phyloP scores from a whole-genome alignment of 2,329 filamentous ascomycete genomes.

The Camptophora hylomeconis region DNA sequence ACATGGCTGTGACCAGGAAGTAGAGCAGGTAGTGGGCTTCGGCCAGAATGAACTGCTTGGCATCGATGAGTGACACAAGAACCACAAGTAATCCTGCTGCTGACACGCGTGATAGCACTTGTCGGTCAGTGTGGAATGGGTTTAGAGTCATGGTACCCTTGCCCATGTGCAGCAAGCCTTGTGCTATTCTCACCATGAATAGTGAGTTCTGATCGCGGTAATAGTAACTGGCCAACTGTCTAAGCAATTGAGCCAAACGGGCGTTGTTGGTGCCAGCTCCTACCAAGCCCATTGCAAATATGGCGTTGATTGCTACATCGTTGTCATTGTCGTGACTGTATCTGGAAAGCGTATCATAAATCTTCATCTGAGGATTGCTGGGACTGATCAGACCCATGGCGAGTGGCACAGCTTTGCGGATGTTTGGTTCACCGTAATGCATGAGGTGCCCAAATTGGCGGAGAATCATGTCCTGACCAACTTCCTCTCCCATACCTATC shows the following conservation, averaged over 20 bases:
- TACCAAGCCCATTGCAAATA: constrained; percentile 96
- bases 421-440: constrained; percentile 98
- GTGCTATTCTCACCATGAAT: constrained; percentile 98
- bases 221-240: constrained; percentile 95
- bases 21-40: constrained; percentile 88
- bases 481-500: constrained; percentile 95
- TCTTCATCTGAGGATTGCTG: constrained; percentile 99
- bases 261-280: constrained; percentile 98
- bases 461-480: constrained; percentile 97
- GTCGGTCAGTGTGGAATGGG: constrained; percentile 98
- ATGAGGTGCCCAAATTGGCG: constrained; percentile 96
- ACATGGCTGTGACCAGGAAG: constrained; percentile 92
- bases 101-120: constrained; percentile 84
- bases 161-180: constrained; percentile 96
- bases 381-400: constrained; percentile 95
- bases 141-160: constrained; percentile 93
- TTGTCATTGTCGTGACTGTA: constrained; percentile 99
- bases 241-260: constrained; percentile 79
- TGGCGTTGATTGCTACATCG: constrained; percentile 94
- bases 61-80: constrained; percentile 85
- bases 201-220: constrained; percentile 90
- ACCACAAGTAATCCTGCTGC: constrained; percentile 82
- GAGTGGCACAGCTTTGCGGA: constrained; percentile 86
- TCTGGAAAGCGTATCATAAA: constrained; percentile 92
- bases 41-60: constrained; percentile 67